A percentile compares a stretch with the other conserved stretches of the same genome.
These are phyloP conservation scores for Citrullus mucosospermus DNA, from an alignment of 306 rosid genomes.

Conservation along the genomic window DNA sequence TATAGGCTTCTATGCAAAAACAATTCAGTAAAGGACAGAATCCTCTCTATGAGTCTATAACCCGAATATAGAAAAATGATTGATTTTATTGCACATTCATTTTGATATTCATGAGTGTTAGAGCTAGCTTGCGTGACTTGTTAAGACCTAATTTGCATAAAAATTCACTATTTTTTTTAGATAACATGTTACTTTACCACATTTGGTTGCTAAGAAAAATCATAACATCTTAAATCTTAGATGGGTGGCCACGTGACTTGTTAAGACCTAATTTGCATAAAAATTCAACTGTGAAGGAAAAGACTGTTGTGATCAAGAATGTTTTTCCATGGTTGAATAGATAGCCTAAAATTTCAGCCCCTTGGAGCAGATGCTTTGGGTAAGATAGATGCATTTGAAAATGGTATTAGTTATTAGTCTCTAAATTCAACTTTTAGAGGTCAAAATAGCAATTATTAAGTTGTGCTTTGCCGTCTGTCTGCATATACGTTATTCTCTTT, in stretches of 20 bases:
- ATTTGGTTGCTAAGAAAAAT: too few relatives aligned
- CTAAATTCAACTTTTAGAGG: not conserved
- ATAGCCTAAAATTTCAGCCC: not conserved
- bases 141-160: too few relatives aligned
- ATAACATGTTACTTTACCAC: not conserved
- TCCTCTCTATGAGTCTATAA: not conserved
- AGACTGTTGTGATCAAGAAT: not conserved
- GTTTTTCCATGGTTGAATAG: not conserved
- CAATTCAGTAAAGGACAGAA: too few relatives aligned
- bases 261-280: not conserved
- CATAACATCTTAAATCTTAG: not conserved
- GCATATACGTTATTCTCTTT: not conserved
- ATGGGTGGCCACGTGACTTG: not conserved
- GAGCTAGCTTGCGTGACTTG: not conserved
- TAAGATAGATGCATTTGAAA: not conserved
- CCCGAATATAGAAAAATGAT: not conserved
- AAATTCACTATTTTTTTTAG: not conserved
- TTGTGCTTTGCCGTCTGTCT: not conserved
- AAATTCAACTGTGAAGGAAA: not conserved
- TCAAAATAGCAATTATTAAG: not conserved
- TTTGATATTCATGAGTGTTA: not conserved
- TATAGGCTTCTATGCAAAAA: too few relatives aligned
- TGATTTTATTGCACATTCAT: not conserved
- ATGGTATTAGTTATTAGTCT: not conserved
- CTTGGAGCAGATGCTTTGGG: not conserved